A percentile compares a stretch with the other conserved stretches of the same genome.
phyloP scores from a whole-genome alignment of 2,329 filamentous ascomycete genomes.

The Paramyrothecium sp. region DNA sequence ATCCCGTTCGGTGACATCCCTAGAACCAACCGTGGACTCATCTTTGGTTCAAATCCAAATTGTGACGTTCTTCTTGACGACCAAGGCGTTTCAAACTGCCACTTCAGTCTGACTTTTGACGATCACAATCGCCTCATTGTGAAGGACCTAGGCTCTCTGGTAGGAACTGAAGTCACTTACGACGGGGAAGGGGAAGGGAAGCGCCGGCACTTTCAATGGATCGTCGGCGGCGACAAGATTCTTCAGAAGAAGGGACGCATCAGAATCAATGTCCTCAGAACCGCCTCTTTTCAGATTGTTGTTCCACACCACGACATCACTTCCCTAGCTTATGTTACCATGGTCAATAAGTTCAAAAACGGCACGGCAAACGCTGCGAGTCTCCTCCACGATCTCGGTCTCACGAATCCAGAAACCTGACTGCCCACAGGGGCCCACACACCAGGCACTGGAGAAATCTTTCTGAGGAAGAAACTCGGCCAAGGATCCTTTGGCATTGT shows the following conservation, averaged over 20 bases:
- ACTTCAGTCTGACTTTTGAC: conserved; percentile 19
- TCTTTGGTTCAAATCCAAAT: conserved; percentile 11
- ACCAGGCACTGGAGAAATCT: conserved; percentile 8
- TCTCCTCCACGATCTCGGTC: conserved; percentile 8
- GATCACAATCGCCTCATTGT: conserved; percentile 11
- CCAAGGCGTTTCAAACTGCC: conserved; percentile 5
- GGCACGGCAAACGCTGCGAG: conserved; percentile 10
- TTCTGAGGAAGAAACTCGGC: conserved; percentile 11
- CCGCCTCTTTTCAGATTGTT: conserved; percentile 11
- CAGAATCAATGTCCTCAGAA: too few relatives aligned
- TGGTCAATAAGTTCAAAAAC: conserved; percentile 12
- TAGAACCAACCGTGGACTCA: conserved; percentile 8
- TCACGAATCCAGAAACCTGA: conserved; percentile 7
- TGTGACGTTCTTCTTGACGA: conserved; percentile 12
- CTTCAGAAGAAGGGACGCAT: conserved; percentile 10
- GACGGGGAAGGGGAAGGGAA: conserved; percentile 9
- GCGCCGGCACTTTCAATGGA: conserved; percentile 19
- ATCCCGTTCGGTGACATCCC: conserved; percentile 13
- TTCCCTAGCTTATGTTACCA: conserved; percentile 14
- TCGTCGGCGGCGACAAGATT: conserved; percentile 13
- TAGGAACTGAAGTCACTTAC: conserved; percentile 22
- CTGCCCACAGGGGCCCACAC: conserved; percentile 8
- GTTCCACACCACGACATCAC: conserved; percentile 4
- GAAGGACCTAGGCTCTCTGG: conserved; percentile 15
- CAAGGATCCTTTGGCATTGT: conserved; percentile 15